Percentiles rank a stretch among this genome's conserved stretches.
Evolutionary conservation across 1,284 basidiomycete genomes (phyloP).

Genomic region (Tilletia indica): DNA sequence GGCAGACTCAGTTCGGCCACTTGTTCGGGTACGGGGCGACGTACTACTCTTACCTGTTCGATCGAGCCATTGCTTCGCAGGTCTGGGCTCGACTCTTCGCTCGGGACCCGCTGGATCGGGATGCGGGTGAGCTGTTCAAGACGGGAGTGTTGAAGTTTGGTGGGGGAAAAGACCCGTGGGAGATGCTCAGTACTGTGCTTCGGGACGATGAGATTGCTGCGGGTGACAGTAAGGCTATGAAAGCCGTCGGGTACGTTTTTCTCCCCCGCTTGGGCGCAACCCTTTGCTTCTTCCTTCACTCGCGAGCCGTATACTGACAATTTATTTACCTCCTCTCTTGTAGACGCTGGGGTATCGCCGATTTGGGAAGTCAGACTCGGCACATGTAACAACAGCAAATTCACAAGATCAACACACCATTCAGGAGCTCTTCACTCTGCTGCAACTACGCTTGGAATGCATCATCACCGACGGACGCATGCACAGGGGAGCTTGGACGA

Average conservation of each 20-base stretch:
- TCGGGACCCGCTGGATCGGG: constrained; percentile 51
- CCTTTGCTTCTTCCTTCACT: background rate
- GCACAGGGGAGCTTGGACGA: too few relatives aligned
- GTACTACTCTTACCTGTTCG: constrained; percentile 96
- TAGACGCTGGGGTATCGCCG: constrained; percentile 25
- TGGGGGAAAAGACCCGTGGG: constrained; percentile 90
- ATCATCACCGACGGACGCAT: too few relatives aligned
- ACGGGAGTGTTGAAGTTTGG: constrained; percentile 73
- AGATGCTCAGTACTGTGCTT: constrained; percentile 78
- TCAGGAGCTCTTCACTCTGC: too few relatives aligned
- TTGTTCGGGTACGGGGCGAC: constrained; percentile 94
- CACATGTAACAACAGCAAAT: background rate
- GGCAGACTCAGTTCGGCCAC: constrained; percentile 94
- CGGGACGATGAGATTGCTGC: constrained; percentile 65
- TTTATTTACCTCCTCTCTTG: background rate
- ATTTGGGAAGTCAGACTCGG: constrained; percentile 19
- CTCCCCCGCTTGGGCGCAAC: background rate
- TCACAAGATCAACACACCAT: too few relatives aligned
- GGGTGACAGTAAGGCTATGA: constrained; percentile 65
- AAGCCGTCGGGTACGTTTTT: constrained; percentile 21
- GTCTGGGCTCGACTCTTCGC: constrained; percentile 80
- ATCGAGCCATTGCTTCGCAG: constrained; percentile 86
- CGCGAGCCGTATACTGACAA: background rate
- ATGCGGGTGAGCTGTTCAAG: constrained; percentile 74
- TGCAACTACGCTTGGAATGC: too few relatives aligned